Evolutionary conservation across 768 basidiomycete species (phyloP).

Genomic region (Rhodosporidiobolus sp.): DNA sequence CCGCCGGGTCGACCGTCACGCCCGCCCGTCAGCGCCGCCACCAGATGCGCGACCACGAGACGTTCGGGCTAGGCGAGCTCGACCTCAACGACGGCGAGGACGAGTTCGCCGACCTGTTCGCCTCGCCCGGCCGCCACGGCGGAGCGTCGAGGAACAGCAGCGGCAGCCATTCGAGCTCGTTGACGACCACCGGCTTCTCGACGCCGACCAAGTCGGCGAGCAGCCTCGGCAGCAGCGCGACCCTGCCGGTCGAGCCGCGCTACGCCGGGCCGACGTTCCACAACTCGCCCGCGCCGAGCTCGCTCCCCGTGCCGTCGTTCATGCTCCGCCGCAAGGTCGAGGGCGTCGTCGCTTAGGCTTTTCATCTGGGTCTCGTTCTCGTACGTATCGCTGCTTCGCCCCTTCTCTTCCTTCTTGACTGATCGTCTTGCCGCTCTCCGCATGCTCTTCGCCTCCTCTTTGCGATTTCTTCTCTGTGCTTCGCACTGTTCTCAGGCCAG

Average conservation of each 20-base stretch:
- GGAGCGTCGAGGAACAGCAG: not conserved
- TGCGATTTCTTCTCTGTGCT: too few relatives aligned
- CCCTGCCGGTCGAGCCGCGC: conserved; percentile 17
- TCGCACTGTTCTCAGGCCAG: too few relatives aligned
- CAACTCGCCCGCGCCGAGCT: conserved; percentile 35
- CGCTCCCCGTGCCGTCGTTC: conserved; percentile 27
- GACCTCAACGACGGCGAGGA: conserved; percentile 4
- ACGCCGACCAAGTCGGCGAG: conserved; percentile 15
- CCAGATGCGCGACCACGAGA: conserved; percentile 22
- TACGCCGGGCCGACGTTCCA: conserved; percentile 39
- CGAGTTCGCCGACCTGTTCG: not conserved
- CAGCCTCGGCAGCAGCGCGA: not conserved
- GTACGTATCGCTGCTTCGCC: not conserved
- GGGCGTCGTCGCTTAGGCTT: not conserved
- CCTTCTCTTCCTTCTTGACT: too few relatives aligned
- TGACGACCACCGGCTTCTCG: not conserved
- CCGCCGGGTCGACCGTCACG: not conserved
- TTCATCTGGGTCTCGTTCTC: too few relatives aligned
- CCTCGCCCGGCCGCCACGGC: not conserved
- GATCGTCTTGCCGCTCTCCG: not conserved
- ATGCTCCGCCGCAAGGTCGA: conserved; percentile 19
- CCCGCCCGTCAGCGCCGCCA: conserved; percentile 29
- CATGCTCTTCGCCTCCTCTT: too few relatives aligned
- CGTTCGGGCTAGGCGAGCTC: conserved; percentile 27
- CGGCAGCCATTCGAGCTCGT: not conserved